Evolutionary conservation across 352 stramenopile genomes (phyloP), one percentile per base, ranked within the genome.

Genomic region (Elongisporangium anandrum): DNA sequence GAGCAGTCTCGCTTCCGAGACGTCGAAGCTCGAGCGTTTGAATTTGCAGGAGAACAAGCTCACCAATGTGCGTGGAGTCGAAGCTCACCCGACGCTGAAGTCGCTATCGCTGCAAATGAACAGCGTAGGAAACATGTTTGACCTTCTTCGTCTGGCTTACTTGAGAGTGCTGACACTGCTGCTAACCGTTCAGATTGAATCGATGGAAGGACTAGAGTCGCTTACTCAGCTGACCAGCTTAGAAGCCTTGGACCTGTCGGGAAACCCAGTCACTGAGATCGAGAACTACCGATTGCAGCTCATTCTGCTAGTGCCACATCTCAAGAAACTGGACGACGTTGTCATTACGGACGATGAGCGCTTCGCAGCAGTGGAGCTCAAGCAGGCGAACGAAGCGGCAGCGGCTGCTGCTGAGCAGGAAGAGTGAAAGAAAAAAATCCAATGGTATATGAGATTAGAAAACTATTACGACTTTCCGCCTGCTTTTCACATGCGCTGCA

Each of bases 21-120:
- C 64, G 17, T 45, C 72, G 13, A 88, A 81, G 54, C 61, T 93
- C 17, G 75, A 86, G 57, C 61, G 58, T 0, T 63, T 93, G 29
- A 64, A 78, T 4, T 56, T 93, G 52, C 77, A 81, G 52, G 79
- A 90, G 23, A 94, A 90, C 69, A 87, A 89, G 50, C 56, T 94
- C 34, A 61, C 72, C 12, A 79, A 54, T 2, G 53, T 92, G 8
- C 70, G 63, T 8, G 84, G 80, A 0, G 71, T 94, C 34, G 81
- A 90, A 41, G 66, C 59, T 5, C 57, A 92, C 4, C 17, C 66
- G 7, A 65, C 63, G 20, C 61, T 92, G n/a, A 69, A 24, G 3
- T 77, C 71, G 0, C 56, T 94, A 12, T 72, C 66, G 0, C 24
- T 86, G n/a, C 68, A 85, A 20, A 68, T 86, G 20, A 94, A 91